Percentiles rank a stretch among this genome's conserved stretches.
phyloP scores from a whole-genome alignment of 2,329 filamentous ascomycete species.

The Fusarium anguioides region DNA sequence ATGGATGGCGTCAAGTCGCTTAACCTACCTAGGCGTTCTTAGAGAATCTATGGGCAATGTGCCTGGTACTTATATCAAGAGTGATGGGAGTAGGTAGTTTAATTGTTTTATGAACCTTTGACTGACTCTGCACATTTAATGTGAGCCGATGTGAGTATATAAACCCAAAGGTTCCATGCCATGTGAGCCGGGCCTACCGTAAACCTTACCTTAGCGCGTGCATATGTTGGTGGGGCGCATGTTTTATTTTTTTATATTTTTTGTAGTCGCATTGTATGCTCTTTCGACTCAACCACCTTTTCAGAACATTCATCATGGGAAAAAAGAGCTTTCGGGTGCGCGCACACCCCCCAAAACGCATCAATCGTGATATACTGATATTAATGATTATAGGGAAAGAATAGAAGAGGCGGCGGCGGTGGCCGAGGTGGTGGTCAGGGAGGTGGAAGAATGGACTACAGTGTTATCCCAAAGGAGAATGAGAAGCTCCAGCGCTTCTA shows the following conservation, averaged over 20 bases:
- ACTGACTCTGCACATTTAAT: too few species aligned
- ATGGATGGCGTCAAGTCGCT: too few species aligned
- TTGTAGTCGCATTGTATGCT: constrained; percentile 38
- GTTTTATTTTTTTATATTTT: too few species aligned
- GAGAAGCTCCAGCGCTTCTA: constrained; percentile 89
- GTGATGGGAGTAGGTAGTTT: too few species aligned
- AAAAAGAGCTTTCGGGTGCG: constrained; percentile 53
- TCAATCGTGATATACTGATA: constrained; percentile 39
- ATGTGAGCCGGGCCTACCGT: too few species aligned
- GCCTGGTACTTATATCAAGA: too few species aligned
- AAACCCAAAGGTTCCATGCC: too few species aligned
- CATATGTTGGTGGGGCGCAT: constrained; percentile 39
- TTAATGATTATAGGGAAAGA: constrained; percentile 48
- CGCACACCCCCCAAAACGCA: neutral
- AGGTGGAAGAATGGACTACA: constrained; percentile 52
- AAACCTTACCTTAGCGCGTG: constrained; percentile 36
- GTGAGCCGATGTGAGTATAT: too few species aligned
- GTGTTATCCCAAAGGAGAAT: constrained; percentile 76
- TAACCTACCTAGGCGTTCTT: too few species aligned
- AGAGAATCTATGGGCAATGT: too few species aligned
- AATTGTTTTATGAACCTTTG: too few species aligned
- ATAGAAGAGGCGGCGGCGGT: constrained; percentile 52
- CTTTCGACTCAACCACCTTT: constrained; percentile 24
- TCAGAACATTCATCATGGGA: constrained; percentile 50
- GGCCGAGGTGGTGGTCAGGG: constrained; percentile 47